Percentiles rank a stretch among this genome's conserved stretches.
Conservation (phyloP, 192 early-diverging fungal species). For the Blastocladiella britannica region DNA sequence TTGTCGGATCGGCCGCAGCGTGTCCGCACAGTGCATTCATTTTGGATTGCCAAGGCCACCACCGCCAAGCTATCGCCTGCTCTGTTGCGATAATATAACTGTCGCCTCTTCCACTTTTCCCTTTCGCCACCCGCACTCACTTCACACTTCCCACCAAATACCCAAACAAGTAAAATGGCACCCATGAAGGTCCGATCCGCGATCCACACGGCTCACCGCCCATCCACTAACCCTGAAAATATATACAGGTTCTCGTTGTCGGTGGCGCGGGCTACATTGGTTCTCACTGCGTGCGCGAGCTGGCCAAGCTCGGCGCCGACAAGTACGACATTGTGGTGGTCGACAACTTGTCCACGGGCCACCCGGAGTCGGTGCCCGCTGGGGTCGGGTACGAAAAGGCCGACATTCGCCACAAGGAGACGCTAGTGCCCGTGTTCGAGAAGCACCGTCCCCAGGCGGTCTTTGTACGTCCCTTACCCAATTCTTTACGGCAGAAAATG, state of each 20-base stretch:
- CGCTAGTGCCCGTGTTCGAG: constrained; percentile 46
- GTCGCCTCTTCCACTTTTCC: too few species aligned
- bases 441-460: constrained; percentile 36
- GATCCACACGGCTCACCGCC: background rate
- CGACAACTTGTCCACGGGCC: constrained; percentile 68
- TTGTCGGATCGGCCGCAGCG: too few species aligned
- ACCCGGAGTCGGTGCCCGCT: constrained; percentile 18
- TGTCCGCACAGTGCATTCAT: too few species aligned
- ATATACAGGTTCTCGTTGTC: constrained; percentile 23
- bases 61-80: too few species aligned
- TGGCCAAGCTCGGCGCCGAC: constrained; percentile 27
- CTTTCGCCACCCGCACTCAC: too few species aligned
- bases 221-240: background rate
- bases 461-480: constrained; percentile 21
- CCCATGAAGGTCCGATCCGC: background rate
- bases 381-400: constrained; percentile 46
- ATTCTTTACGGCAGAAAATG: too few species aligned
- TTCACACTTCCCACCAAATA: too few species aligned
- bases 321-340: constrained; percentile 67
- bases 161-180: background rate
- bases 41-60: too few species aligned
- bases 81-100: too few species aligned
- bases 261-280: constrained; percentile 83
- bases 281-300: constrained; percentile 75
- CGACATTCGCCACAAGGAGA: constrained; percentile 50